Conservation (phyloP, 257 asterid species). For the Marsdenia floribunda region DNA sequence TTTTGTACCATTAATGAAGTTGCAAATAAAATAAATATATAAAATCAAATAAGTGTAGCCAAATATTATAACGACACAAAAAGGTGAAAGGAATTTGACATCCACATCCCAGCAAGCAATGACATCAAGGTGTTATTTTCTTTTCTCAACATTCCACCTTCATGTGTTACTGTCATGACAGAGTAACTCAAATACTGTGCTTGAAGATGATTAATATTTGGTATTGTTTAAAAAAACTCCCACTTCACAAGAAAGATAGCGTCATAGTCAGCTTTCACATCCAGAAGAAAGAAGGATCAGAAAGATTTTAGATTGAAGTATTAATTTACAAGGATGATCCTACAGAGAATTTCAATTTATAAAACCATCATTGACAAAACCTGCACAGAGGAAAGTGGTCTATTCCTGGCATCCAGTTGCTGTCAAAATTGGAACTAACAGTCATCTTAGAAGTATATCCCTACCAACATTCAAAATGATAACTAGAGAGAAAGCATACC, state of each 20-base stretch:
- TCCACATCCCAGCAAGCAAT: neutral
- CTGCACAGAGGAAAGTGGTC: neutral
- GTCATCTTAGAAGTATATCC: neutral
- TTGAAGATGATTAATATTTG: neutral
- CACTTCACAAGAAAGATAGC: neutral
- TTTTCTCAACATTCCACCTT: neutral
- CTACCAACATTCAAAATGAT: neutral
- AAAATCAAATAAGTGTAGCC: neutral
- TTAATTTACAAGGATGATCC: constrained; percentile 2
- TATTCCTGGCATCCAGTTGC: neutral
- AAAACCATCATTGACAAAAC: neutral
- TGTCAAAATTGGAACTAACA: neutral
- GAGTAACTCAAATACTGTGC: neutral
- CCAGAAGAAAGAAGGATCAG: neutral
- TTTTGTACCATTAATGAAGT: constrained; percentile 2
- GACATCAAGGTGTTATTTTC: neutral
- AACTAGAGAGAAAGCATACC: constrained; percentile 30
- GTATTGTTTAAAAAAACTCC: neutral
- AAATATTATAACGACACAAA: neutral
- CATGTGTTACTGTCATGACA: neutral
- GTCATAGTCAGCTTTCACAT: neutral
- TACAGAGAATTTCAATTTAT: neutral
- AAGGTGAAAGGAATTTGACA: neutral
- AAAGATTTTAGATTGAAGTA: neutral
- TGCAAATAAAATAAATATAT: neutral